Evolutionary conservation across 2,329 filamentous ascomycete genomes (phyloP), one percentile per base, ranked within the genome.

Genomic region (Trichophyton simii): DNA sequence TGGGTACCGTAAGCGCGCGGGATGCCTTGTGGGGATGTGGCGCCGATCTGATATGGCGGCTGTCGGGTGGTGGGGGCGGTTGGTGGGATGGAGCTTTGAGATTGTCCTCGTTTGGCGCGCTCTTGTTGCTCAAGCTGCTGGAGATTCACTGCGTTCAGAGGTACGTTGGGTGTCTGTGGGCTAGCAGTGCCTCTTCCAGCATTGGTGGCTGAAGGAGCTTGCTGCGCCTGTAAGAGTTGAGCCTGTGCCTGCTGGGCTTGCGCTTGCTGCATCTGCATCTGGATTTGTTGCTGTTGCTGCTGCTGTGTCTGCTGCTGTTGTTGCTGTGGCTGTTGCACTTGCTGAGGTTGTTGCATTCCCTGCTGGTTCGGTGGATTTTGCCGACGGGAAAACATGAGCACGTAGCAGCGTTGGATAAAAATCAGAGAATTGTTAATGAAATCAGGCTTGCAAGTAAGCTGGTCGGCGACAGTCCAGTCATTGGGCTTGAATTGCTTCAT

Each of bases 21-120:
- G 61, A 83, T 77, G 25, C 83, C 82, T 60, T 80, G 77, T 15
- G 82, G 82, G 57, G 80, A 81, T 28, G 78, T 75, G 15, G 76
- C 77, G 60, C 78, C 77, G 59, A 79, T 66, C 8, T 72, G 71
- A 66, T 82, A 82, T 9, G 81, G 81, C 34, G 82, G 78, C 46
- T 80, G 76, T n/a, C 79, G 72, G 7, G 77, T 72, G 5, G 77
- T 80, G 20, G 80, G 78, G 42, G 79, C 76, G 15, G 41, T n/a
- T 52, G 75, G 73, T 55, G 80, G 79, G 25, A 68, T 70, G 55
- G 76, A 71, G 55, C 73, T 75, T 60, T 70, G 73, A 28, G 75
- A 73, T 48, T 70, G 72, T 44, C 75, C 72, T 48, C 70, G 70
- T 60, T 75, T 71, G 54, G 74, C 72, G 64, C 78, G 71, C 64